Base-by-base conservation (phyloP, 2,329 filamentous ascomycete species). In the Leptographium galeiforme region DNA sequence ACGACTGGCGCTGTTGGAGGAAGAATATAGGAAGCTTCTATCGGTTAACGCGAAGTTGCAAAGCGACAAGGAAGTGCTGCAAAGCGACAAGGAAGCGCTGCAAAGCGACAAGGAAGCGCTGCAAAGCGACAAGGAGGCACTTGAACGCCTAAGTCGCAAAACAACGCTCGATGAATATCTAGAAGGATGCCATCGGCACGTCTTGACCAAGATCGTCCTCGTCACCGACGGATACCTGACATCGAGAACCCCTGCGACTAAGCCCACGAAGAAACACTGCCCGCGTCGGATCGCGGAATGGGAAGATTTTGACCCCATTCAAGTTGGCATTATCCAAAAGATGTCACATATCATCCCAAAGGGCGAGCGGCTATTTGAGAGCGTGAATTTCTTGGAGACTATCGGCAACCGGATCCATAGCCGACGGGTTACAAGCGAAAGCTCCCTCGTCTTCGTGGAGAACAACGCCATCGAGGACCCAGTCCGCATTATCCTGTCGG, bases 131-230 rank as follows among this genome's bases (percentile, higher is more conserved):
- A 50, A 33, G 41, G 32, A 49, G 11, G 34, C 36, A 30, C 48
- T 41, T 3, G 59, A 66, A 30, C 30, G 40, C 50, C 56, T 64
- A 50, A 60, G 48, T 8, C 57, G 51, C 14, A 56, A 40, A 12
- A 67, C 61, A 10, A 66, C 62, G 45, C 52, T 68, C 18, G 44
- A 61, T 13, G 62, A 68, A 57, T 66, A 67, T 49, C 61, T 69
- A 32, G 32, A 52, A 38, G 57, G 60, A 12, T 68, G 58, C 53
- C 63, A 68, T 52, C 41, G 53, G 40, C 54, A 59, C 4, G 52
- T 67, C 18, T 63, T 60, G 30, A 45, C 60, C 12, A 57, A 57
- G 12, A 56, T 67, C 6, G 38, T 13, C 0, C 57, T 68, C n/a
- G 57, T 66, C 53, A 58, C 54, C 8, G 54, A 64, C 47, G 49